Base-by-base conservation (phyloP, 1,139 yeast species). In the Taiozyma sp. region DNA sequence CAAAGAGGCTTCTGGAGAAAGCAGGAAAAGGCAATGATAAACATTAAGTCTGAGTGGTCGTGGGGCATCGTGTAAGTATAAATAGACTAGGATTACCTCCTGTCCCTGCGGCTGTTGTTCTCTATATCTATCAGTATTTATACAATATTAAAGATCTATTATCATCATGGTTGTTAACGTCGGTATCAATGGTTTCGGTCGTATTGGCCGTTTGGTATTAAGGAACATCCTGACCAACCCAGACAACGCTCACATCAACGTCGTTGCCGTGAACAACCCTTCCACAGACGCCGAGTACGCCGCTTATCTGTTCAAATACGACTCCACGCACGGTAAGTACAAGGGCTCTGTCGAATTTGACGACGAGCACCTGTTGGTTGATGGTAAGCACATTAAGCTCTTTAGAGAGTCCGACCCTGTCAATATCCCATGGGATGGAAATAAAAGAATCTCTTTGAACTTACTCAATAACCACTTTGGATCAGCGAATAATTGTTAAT, bases 151-250 rank as follows among this genome's bases (percentile, higher is more conserved):
- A 19, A 24, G 26, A 24, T 28, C 30, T 13, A 3, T 13, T 3
- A 13, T 30, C 7, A 37, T 3, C 14, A 55, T 55, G 64, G 44
- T 62, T 34, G 53, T 61, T 53, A 53, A 53, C 47, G 76, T 85
- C 74, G 90, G 91, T 76, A 85, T 86, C 74, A 86, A 86, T 83
- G 95, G 95, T 68, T 86, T 86, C 85, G 95, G 95, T 69, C 83
- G 95, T 80, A 86, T 86, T 70, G 95, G 95, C 65, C 85, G 95
- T 71, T 70, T 78, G 52, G 95, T 86, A 59, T 74, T 85, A 67
- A 85, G 95, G 84, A 75, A 85, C 66, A 91, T 93, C 63, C 73
- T 85, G 63, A 51, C 71, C 54, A 83, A 90, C 80, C 69, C 75
- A 60, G 87, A 82, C 77, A 84, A 90, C 81, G 67, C 73, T 58